Conservation (phyloP, 2,329 filamentous ascomycete genomes). For the Beauveria sp. region DNA sequence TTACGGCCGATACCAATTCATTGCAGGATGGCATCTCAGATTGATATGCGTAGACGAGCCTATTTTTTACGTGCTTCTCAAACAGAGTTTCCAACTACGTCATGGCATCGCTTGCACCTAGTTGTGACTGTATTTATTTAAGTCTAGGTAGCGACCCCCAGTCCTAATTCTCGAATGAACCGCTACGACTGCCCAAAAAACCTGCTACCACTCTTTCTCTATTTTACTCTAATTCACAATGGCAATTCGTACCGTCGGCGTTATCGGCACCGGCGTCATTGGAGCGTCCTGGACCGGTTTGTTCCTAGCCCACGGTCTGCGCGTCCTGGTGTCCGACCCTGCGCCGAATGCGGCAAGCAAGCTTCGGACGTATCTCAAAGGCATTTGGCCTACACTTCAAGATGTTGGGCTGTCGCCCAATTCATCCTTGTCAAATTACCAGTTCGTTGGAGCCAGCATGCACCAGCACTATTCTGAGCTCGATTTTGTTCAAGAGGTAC, state of each 20-base stretch:
- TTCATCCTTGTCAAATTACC: not conserved
- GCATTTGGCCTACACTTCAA: not conserved
- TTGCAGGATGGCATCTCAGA: too few species aligned
- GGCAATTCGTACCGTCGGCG: conserved; percentile 19
- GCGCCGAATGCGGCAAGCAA: conserved; percentile 25
- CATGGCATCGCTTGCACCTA: not conserved
- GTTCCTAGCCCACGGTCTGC: conserved; percentile 23
- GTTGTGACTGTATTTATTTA: not conserved
- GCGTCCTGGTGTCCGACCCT: conserved; percentile 34
- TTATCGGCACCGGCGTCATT: conserved; percentile 26
- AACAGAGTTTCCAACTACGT: not conserved
- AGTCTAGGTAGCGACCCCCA: not conserved
- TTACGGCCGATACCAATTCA: too few species aligned
- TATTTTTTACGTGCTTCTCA: too few species aligned
- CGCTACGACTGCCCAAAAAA: not conserved
- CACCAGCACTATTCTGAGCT: conserved; percentile 13
- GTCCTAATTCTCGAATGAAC: not conserved
- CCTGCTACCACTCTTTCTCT: not conserved
- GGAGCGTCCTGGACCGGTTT: conserved; percentile 33
- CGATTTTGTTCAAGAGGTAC: conserved; percentile 28
- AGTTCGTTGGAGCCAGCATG: conserved; percentile 6
- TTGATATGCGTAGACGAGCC: too few species aligned
- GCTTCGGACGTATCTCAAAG: conserved; percentile 12
- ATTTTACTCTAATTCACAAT: not conserved
- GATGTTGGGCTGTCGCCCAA: not conserved